These are phyloP conservation scores for Tulasnella sp. DNA, from an alignment of 768 basidiomycete genomes.

Conservation along the genomic window DNA sequence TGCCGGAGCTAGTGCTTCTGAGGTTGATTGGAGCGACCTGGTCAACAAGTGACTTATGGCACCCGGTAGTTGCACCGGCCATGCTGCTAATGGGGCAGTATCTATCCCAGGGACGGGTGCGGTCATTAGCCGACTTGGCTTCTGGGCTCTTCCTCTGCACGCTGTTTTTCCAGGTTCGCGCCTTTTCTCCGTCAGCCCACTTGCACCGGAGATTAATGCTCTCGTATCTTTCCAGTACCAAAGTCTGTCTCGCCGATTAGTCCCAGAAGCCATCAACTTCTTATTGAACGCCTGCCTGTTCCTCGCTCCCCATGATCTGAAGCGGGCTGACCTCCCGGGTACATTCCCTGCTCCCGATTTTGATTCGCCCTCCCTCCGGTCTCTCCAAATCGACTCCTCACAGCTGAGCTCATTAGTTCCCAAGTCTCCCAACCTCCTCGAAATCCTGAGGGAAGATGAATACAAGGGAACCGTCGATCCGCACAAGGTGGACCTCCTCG, in stretches of 20 bases:
- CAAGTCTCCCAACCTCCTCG: conserved; percentile 54
- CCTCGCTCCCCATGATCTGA: conserved; percentile 67
- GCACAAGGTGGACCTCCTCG: conserved; percentile 72
- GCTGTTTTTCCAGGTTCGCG: conserved; percentile 56
- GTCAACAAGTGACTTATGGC: conserved; percentile 94
- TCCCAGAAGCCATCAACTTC: conserved; percentile 91
- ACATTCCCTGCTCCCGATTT: conserved; percentile 75
- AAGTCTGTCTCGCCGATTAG: conserved; percentile 75
- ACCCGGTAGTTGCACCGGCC: conserved; percentile 84
- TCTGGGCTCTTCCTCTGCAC: conserved; percentile 90
- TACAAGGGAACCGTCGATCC: conserved; percentile 52
- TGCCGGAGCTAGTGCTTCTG: conserved; percentile 78
- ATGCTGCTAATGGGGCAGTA: conserved; percentile 90
- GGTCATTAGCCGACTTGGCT: conserved; percentile 72
- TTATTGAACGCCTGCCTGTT: conserved; percentile 69
- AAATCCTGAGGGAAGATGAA: conserved; percentile 46
- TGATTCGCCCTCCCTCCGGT: conserved; percentile 51
- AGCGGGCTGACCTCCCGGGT: conserved; percentile 60
- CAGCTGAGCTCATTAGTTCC: conserved; percentile 48
- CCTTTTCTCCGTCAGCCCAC: background rate
- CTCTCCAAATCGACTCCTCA: conserved; percentile 49
- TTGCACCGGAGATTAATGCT: background rate
- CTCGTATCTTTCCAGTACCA: conserved; percentile 66
- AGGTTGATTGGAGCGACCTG: conserved; percentile 80
- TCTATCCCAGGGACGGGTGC: conserved; percentile 79